Conservation (phyloP, 305 asterid species). For the Solanum chacoense region DNA sequence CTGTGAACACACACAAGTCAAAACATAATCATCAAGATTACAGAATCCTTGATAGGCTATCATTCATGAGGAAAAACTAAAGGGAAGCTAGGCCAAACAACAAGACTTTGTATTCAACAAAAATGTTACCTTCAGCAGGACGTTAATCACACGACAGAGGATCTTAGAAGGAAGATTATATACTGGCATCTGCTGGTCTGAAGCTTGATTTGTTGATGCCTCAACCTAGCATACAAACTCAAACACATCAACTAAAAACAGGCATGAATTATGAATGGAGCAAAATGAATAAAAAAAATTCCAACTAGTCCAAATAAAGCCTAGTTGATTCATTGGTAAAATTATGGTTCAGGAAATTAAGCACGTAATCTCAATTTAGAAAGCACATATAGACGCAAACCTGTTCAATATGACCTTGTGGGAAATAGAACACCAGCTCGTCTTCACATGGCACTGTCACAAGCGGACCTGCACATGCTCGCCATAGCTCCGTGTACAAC, state of each 20-base stretch:
- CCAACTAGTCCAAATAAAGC: not conserved
- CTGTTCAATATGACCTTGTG: conserved; percentile 97
- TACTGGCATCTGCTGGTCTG: conserved; percentile 35
- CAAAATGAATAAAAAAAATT: not conserved
- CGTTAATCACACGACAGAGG: conserved; percentile 30
- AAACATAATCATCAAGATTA: not conserved
- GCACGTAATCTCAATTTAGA: not conserved
- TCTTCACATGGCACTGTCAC: conserved; percentile 75
- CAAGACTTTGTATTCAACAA: not conserved
- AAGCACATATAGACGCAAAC: conserved; percentile 16
- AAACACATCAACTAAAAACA: not conserved
- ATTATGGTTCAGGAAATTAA: not conserved
- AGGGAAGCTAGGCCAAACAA: not conserved
- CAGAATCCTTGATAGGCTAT: not conserved
- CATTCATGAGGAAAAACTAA: not conserved
- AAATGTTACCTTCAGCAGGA: conserved; percentile 25
- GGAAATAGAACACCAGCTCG: conserved; percentile 79
- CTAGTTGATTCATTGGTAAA: not conserved
- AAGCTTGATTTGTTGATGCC: conserved; percentile 31
- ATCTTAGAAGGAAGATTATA: conserved; percentile 35
- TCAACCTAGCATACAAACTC: conserved; percentile 25
- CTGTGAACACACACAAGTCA: conserved; percentile 1
- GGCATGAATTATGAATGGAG: not conserved
- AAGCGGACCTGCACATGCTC: conserved; percentile 92
- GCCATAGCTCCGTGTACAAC: conserved; percentile 83